Conservation (phyloP, 495 filamentous ascomycete genomes). For the Aspergillus ellipticus region DNA sequence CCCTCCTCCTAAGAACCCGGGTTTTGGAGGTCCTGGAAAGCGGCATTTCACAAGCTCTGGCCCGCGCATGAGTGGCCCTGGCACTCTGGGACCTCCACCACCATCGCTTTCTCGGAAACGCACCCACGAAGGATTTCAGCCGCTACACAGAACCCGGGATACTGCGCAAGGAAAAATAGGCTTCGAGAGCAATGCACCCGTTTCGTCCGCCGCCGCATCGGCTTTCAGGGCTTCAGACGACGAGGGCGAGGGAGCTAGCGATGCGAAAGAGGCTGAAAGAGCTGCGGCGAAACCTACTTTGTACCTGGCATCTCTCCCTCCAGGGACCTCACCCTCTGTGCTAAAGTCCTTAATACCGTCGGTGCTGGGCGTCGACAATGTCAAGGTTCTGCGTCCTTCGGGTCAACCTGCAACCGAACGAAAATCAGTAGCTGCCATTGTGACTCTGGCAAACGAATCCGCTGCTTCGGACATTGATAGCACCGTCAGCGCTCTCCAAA, state of each 20-base stretch:
- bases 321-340: slow-evolving; percentile 63
- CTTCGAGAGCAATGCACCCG: slow-evolving; percentile 49
- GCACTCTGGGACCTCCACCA: slow-evolving; percentile 66
- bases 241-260: slow-evolving; percentile 45
- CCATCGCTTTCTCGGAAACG: slow-evolving; percentile 49
- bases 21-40: slow-evolving; percentile 42
- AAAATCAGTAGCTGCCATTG: slow-evolving; percentile 76
- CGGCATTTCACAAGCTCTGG: slow-evolving; percentile 54
- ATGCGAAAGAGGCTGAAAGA: slow-evolving; percentile 59
- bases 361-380: slow-evolving; percentile 67
- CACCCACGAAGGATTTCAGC: slow-evolving; percentile 44
- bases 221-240: slow-evolving; percentile 51
- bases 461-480: slow-evolving; percentile 81
- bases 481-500: slow-evolving; percentile 72
- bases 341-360: slow-evolving; percentile 71
- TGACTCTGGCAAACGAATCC: slow-evolving; percentile 80
- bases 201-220: slow-evolving; percentile 34
- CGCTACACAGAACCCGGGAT: slow-evolving; percentile 36
- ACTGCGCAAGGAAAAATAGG: slow-evolving; percentile 46
- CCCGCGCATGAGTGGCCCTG: slow-evolving; percentile 65
- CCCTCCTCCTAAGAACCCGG: slow-evolving; percentile 38
- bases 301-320: slow-evolving; percentile 61
- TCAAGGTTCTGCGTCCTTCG: slow-evolving; percentile 66
- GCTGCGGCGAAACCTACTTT: slow-evolving; percentile 82
- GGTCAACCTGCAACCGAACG: slow-evolving; percentile 61